Percentiles rank a stretch among this genome's conserved stretches.
Evolutionary conservation across 129 eudicot species (phyloP).

Genomic region (Centrapalus pauciflorus): DNA sequence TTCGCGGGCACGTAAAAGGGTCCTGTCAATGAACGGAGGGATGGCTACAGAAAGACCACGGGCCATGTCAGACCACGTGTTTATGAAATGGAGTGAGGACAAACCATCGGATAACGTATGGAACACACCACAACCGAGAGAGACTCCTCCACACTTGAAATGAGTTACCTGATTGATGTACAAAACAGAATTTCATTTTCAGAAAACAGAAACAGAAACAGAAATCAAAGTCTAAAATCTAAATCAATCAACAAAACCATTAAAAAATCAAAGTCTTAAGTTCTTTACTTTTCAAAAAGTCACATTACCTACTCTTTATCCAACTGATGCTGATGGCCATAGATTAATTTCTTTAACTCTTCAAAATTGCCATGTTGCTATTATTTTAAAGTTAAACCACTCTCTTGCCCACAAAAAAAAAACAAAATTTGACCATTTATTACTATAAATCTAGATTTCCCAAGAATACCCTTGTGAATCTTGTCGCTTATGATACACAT

Average conservation of each 20-base stretch:
- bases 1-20: background rate
- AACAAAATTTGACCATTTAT: background rate
- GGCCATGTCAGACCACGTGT: background rate
- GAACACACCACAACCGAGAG: background rate
- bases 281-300: background rate
- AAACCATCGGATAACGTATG: background rate
- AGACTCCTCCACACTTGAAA: background rate
- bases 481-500: background rate
- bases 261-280: background rate
- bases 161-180: background rate
- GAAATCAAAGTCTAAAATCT: background rate
- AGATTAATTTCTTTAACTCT: background rate
- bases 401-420: too few species aligned
- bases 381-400: too few species aligned
- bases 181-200: background rate
- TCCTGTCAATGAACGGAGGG: background rate
- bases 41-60: background rate
- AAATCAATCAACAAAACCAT: conserved; percentile 2
- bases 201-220: background rate
- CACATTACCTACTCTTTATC: background rate
- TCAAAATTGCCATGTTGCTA: too few species aligned
- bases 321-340: background rate
- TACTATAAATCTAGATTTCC: background rate
- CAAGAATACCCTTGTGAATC: background rate
- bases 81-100: background rate